These are phyloP conservation scores for Anthracocystis setariae DNA, from an alignment of 1,284 basidiomycete genomes.

Conservation along the genomic window DNA sequence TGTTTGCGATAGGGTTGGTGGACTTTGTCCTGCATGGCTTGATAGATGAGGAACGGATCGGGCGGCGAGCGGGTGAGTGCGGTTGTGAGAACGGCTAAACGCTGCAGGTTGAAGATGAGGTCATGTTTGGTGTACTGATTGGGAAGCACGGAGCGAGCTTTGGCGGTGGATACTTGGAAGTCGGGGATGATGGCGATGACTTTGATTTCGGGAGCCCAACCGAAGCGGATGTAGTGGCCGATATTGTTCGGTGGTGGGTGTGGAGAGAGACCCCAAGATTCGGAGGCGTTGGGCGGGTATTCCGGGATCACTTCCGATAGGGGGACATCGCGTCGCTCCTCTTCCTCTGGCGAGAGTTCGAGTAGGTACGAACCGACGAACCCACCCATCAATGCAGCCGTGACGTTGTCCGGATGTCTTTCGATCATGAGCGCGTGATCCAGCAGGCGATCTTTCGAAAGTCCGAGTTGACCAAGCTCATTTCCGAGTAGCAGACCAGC, in stretches of 20 bases:
- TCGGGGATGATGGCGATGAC: slow-evolving; percentile 94
- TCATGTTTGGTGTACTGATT: slow-evolving; percentile 86
- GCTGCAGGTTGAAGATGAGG: slow-evolving; percentile 93
- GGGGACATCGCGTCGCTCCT: slow-evolving; percentile 85
- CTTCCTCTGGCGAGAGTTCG: slow-evolving; percentile 74
- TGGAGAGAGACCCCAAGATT: slow-evolving; percentile 87
- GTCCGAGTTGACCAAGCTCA: slow-evolving; percentile 78
- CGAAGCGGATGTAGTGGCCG: slow-evolving; percentile 92
- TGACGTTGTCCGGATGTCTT: slow-evolving; percentile 98
- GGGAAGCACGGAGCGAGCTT: slow-evolving; percentile 88
- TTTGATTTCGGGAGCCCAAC: slow-evolving; percentile 86
- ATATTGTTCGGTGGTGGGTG: slow-evolving; percentile 89
- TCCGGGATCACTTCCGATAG: slow-evolving; percentile 96
- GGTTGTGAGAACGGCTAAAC: slow-evolving; percentile 96
- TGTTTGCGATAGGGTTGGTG: slow-evolving; percentile 95
- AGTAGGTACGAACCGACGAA: slow-evolving; percentile 97
- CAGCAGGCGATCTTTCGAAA: slow-evolving; percentile 80
- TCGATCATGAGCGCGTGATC: slow-evolving; percentile 99
- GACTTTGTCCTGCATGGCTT: slow-evolving; percentile 98
- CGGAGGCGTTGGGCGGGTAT: slow-evolving; percentile 90
- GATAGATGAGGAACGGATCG: slow-evolving; percentile 92
- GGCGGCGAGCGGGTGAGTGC: slow-evolving; percentile 90
- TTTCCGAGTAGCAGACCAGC: slow-evolving; percentile 92
- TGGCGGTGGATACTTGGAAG: slow-evolving; percentile 96
- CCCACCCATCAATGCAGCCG: slow-evolving; percentile 93